Percentiles rank a stretch among this genome's conserved stretches.
Evolutionary conservation across 2,329 filamentous ascomycete genomes (phyloP).

Genomic region (Fusarium illudens): DNA sequence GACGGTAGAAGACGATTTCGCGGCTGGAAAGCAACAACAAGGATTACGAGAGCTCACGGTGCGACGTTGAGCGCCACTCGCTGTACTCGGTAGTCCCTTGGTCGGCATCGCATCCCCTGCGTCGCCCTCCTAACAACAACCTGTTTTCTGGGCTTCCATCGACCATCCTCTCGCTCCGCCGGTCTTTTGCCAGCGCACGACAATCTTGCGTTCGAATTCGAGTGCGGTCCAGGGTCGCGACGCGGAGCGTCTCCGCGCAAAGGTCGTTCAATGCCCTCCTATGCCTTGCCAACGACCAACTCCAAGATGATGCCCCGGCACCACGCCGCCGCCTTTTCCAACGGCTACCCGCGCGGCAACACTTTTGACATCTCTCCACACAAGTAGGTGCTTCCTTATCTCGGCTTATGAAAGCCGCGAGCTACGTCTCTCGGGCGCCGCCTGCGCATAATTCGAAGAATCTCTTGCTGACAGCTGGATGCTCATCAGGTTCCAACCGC

Average conservation of each 20-base stretch:
- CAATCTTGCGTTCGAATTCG: background rate
- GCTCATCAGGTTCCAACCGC: slow-evolving; percentile 74
- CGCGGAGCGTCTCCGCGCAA: slow-evolving; percentile 34
- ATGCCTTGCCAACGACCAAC: slow-evolving; percentile 42
- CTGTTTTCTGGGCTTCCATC: slow-evolving; percentile 2
- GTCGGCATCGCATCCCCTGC: slow-evolving; percentile 15
- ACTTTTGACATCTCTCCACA: slow-evolving; percentile 91
- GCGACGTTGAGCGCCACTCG: slow-evolving; percentile 6
- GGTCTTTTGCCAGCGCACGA: background rate
- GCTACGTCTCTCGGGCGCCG: background rate
- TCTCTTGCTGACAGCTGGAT: slow-evolving; percentile 20
- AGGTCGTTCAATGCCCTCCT: slow-evolving; percentile 41
- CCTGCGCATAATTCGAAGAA: background rate
- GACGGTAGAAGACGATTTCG: background rate
- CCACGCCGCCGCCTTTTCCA: slow-evolving; percentile 76
- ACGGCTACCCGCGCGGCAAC: slow-evolving; percentile 81
- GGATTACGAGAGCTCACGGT: background rate
- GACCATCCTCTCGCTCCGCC: background rate
- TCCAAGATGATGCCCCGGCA: slow-evolving; percentile 87
- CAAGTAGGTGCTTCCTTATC: slow-evolving; percentile 65
- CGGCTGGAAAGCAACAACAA: background rate
- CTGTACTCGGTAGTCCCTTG: slow-evolving; percentile 2
- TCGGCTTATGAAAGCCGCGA: background rate
- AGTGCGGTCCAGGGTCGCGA: slow-evolving; percentile 22
- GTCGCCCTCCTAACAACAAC: slow-evolving; percentile 10